Conservation (phyloP, 352 stramenopile genomes). For the Thraustochytrium sp. region DNA sequence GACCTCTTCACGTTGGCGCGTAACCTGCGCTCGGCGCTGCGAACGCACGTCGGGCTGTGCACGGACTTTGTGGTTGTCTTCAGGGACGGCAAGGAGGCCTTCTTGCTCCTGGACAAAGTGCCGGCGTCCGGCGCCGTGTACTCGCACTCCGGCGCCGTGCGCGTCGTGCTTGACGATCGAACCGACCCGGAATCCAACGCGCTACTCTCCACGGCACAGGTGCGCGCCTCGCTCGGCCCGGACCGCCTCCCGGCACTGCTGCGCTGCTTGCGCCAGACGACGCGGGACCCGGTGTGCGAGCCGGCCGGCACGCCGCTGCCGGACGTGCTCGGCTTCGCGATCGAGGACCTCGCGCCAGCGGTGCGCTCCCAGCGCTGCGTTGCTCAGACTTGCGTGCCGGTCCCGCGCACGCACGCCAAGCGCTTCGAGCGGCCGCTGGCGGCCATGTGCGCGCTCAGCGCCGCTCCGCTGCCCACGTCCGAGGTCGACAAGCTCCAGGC, state of each 20-base stretch:
- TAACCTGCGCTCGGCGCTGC: neutral
- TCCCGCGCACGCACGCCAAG: neutral
- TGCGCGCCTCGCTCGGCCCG: neutral
- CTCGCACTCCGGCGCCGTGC: neutral
- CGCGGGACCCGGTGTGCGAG: neutral
- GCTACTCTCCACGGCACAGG: neutral
- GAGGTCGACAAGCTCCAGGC: neutral
- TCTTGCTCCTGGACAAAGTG: neutral
- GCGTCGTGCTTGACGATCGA: conserved; percentile 4
- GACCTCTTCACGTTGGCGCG: neutral
- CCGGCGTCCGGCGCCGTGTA: neutral
- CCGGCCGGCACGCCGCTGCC: neutral
- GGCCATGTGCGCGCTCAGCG: neutral
- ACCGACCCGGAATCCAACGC: neutral
- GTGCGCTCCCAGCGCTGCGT: neutral
- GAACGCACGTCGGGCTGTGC: neutral
- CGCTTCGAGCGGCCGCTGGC: neutral
- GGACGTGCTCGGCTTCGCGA: neutral
- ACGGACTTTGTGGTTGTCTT: neutral
- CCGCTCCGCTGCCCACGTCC: neutral
- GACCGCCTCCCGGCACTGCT: neutral
- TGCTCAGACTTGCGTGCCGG: neutral
- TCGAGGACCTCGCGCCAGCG: neutral
- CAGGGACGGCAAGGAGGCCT: neutral
- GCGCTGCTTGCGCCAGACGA: neutral